phyloP scores from a whole-genome alignment of 495 filamentous ascomycete species.

The Podospora australis region DNA sequence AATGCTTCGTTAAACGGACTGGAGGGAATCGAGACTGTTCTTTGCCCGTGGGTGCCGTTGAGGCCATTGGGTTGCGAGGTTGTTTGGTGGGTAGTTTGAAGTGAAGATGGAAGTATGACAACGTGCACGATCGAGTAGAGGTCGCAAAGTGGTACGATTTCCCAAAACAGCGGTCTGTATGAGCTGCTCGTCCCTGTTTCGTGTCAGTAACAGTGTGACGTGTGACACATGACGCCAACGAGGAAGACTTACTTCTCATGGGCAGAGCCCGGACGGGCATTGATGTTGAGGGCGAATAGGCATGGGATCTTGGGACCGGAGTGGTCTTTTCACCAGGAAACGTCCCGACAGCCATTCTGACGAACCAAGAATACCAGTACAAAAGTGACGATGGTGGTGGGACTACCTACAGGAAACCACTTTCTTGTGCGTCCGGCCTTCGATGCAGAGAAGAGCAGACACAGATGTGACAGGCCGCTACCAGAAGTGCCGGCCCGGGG shows the following conservation, averaged over 20 bases:
- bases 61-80: background rate
- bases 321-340: background rate
- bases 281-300: background rate
- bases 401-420: too few relatives aligned
- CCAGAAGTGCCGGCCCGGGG: too few relatives aligned
- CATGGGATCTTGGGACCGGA: background rate
- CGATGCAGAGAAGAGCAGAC: too few relatives aligned
- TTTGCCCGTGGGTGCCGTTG: background rate
- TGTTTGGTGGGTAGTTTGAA: background rate
- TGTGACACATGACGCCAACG: background rate
- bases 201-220: background rate
- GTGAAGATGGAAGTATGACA: slow-evolving; percentile 13
- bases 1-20: slow-evolving; percentile 6
- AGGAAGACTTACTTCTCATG: background rate
- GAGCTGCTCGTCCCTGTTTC: background rate
- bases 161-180: slow-evolving; percentile 16
- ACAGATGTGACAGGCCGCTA: too few relatives aligned
- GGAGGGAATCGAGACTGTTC: background rate
- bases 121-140: slow-evolving; percentile 17
- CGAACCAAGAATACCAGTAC: too few relatives aligned
- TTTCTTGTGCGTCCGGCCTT: too few relatives aligned
- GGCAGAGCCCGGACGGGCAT: background rate
- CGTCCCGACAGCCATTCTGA: background rate
- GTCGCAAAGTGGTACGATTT: slow-evolving; percentile 13
- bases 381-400: too few relatives aligned